A percentile compares a stretch with the other conserved stretches of the same genome.
Conservation (phyloP, 129 eudicot species). For the carrot (Daucus carota) region DH1_v3.0 NC_030382.2:49437501-49438000, state of each 20-base stretch:
- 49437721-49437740: background rate
- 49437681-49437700: background rate
- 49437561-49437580: background rate
- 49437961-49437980: too few relatives aligned
- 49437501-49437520: too few relatives aligned
- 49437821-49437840: background rate
- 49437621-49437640: background rate
- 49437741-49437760: background rate
- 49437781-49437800: too few relatives aligned
- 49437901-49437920: background rate
- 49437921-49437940: background rate
- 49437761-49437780: too few relatives aligned
- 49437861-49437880: background rate
- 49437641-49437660: too few relatives aligned
- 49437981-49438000: too few relatives aligned
- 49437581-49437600: background rate
- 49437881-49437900: background rate
- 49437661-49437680: background rate
- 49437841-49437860: background rate
- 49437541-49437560: too few relatives aligned
- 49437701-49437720: background rate
- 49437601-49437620: background rate
- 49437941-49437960: too few relatives aligned
- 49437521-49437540: too few relatives aligned
- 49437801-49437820: background rate